A percentile compares a stretch with the other conserved stretches of the same genome.
Conservation (phyloP, 768 basidiomycete species). For the Crassisporium funariophilum region DNA sequence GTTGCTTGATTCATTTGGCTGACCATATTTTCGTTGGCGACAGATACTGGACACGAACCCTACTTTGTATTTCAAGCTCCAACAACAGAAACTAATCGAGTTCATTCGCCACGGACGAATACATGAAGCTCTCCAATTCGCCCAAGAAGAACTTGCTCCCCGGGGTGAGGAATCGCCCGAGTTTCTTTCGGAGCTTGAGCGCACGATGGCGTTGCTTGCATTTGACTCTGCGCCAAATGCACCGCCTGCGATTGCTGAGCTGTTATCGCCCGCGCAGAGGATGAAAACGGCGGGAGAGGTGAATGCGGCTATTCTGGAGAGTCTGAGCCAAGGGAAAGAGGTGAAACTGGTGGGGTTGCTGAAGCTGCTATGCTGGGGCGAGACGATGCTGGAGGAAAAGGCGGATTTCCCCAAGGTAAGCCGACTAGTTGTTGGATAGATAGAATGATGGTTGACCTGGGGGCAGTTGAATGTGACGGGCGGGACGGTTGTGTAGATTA, state of each 20-base stretch:
- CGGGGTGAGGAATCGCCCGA: slow-evolving; percentile 94
- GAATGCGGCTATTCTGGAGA: slow-evolving; percentile 93
- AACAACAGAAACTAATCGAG: slow-evolving; percentile 96
- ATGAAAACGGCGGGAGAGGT: slow-evolving; percentile 95
- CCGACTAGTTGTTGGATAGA: slow-evolving; percentile 5
- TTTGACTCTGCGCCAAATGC: slow-evolving; percentile 66
- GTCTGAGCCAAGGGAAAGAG: slow-evolving; percentile 88
- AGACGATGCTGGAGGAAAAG: slow-evolving; percentile 72
- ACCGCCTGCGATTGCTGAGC: slow-evolving; percentile 70
- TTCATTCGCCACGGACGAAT: slow-evolving; percentile 83
- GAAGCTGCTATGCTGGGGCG: slow-evolving; percentile 88
- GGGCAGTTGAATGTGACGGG: slow-evolving; percentile 34
- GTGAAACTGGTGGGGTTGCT: slow-evolving; percentile 85
- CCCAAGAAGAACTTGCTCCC: slow-evolving; percentile 91
- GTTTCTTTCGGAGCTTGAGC: slow-evolving; percentile 89
- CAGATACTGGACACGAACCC: slow-evolving; percentile 98
- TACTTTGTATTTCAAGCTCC: slow-evolving; percentile 90
- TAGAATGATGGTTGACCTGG: slow-evolving; percentile 14
- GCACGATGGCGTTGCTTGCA: slow-evolving; percentile 91
- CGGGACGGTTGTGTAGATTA: slow-evolving; percentile 25
- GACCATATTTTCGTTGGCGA: slow-evolving; percentile 21
- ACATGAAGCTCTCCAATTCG: slow-evolving; percentile 83
- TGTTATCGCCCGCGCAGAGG: slow-evolving; percentile 85
- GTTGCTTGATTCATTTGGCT: slow-evolving; percentile 16
- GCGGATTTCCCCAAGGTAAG: slow-evolving; percentile 80